phyloP scores from a whole-genome alignment of 371 early-diverging fungal species.

The Sporodiniella umbellata region DNA sequence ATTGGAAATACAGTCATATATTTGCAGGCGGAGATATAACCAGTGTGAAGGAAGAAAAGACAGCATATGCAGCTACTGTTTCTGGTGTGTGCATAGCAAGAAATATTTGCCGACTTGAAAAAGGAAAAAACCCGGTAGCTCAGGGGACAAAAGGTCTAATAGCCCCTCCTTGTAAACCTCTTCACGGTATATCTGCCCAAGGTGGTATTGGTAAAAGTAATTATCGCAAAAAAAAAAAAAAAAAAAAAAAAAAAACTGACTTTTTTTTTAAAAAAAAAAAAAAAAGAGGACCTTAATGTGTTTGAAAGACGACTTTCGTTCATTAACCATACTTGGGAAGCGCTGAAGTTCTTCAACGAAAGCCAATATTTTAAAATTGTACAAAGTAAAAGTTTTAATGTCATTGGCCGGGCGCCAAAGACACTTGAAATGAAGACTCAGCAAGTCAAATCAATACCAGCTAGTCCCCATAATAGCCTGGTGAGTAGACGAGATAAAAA shows the following conservation, averaged over 20 bases:
- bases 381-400: slow-evolving; percentile 8
- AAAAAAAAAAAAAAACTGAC: no score
- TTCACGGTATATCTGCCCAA: slow-evolving; percentile 38
- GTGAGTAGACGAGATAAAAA: background rate
- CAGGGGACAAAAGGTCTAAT: slow-evolving; percentile 41
- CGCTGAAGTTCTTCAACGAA: slow-evolving; percentile 35
- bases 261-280: background rate
- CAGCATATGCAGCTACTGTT: slow-evolving; percentile 57
- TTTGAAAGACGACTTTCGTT: slow-evolving; percentile 28
- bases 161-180: slow-evolving; percentile 31
- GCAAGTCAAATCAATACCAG: background rate
- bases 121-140: slow-evolving; percentile 37
- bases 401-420: slow-evolving; percentile 19
- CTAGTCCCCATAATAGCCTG: background rate
- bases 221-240: no score
- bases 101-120: slow-evolving; percentile 46
- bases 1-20: slow-evolving; percentile 54
- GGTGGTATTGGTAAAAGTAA: slow-evolving; percentile 49
- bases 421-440: background rate
- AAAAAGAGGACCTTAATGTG: slow-evolving; percentile 18
- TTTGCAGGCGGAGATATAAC: slow-evolving; percentile 71
- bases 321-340: slow-evolving; percentile 32
- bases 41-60: slow-evolving; percentile 59
- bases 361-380: slow-evolving; percentile 31
- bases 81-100: slow-evolving; percentile 50